Evolutionary conservation across 2,329 filamentous ascomycete genomes (phyloP).

Genomic region (Exophiala xenobiotica): DNA sequence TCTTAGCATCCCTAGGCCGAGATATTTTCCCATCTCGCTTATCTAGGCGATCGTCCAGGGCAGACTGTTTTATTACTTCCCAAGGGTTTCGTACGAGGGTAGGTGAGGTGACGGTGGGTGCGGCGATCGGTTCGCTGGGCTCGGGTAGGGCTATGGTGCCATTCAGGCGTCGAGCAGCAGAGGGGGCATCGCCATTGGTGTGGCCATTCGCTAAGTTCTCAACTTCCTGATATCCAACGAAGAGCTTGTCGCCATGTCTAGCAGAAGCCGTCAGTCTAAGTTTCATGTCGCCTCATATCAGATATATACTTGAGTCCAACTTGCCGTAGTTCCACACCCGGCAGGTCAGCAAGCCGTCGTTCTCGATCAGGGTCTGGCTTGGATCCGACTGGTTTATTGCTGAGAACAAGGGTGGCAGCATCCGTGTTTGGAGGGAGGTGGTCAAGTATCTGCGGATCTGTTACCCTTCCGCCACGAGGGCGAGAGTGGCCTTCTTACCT

Average conservation of each 20-base stretch:
- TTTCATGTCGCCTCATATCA: not conserved
- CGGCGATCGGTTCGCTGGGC: slow-evolving; percentile 43
- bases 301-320: slow-evolving; percentile 57
- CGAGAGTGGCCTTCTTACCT: slow-evolving; percentile 35
- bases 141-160: slow-evolving; percentile 58
- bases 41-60: slow-evolving; percentile 82
- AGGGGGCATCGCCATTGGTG: slow-evolving; percentile 29
- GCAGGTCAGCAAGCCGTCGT: slow-evolving; percentile 51
- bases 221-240: slow-evolving; percentile 72
- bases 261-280: slow-evolving; percentile 27
- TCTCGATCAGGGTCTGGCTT: slow-evolving; percentile 49
- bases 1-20: slow-evolving; percentile 69
- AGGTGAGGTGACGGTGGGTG: slow-evolving; percentile 30
- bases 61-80: slow-evolving; percentile 86
- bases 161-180: slow-evolving; percentile 67
- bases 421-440: slow-evolving; percentile 59
- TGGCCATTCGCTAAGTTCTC: slow-evolving; percentile 52
- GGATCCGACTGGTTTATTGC: slow-evolving; percentile 59
- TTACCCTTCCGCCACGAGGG: not conserved
- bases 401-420: slow-evolving; percentile 56
- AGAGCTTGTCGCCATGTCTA: slow-evolving; percentile 89
- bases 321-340: slow-evolving; percentile 55
- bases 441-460: slow-evolving; percentile 50
- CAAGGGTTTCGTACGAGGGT: slow-evolving; percentile 77
- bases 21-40: slow-evolving; percentile 86